phyloP scores from a whole-genome alignment of 2,329 filamentous ascomycete genomes.

The Aspergillus quadrilineatus region DNA sequence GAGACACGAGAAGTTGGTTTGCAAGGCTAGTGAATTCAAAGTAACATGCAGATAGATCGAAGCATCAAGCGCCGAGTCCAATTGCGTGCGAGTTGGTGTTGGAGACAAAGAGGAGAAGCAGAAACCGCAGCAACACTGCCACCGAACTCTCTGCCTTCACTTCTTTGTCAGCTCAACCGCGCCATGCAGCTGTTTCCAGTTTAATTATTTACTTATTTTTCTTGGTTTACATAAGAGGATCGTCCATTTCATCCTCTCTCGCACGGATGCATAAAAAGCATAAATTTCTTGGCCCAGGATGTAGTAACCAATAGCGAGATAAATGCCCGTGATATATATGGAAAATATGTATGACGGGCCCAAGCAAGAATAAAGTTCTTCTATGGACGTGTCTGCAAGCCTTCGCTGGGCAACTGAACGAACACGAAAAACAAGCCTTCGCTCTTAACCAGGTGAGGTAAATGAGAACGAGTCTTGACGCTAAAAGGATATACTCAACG shows the following conservation, averaged over 20 bases:
- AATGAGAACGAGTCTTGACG: neutral
- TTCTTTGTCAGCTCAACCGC: constrained; percentile 7
- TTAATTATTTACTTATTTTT: neutral
- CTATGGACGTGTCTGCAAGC: neutral
- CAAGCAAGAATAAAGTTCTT: neutral
- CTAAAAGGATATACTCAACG: neutral
- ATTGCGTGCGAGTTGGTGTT: neutral
- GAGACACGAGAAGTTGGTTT: neutral
- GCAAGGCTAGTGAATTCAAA: neutral
- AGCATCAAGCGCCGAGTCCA: neutral
- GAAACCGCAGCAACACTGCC: constrained; percentile 10
- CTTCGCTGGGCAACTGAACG: neutral
- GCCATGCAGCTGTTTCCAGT: neutral
- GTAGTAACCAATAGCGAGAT: neutral
- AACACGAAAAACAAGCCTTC: neutral
- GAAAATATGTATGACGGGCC: neutral
- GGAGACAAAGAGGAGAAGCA: constrained; percentile 2
- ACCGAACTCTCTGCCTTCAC: neutral
- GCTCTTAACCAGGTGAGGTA: neutral
- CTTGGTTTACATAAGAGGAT: neutral
- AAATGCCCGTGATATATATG: neutral
- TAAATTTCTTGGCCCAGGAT: neutral
- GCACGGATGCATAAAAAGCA: neutral
- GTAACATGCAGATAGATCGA: neutral
- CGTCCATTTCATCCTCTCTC: neutral